A percentile compares a stretch with the other conserved stretches of the same genome.
phyloP scores from a whole-genome alignment of 2,329 filamentous ascomycete genomes.

The Fusarium redolens region DNA sequence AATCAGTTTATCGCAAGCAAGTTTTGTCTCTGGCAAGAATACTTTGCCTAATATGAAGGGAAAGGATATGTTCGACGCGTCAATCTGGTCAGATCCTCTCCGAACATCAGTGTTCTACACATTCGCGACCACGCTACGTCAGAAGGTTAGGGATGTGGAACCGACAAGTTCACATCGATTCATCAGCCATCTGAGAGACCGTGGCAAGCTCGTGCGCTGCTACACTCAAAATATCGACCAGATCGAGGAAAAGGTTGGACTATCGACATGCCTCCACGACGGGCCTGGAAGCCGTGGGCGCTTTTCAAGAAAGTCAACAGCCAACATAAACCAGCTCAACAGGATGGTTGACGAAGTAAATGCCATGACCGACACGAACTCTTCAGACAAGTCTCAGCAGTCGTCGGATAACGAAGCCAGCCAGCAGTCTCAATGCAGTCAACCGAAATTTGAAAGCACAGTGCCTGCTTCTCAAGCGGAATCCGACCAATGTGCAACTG shows the following conservation, averaged over 20 bases:
- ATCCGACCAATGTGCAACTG: conserved; percentile 33
- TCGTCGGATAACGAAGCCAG: conserved; percentile 36
- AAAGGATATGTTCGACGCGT: conserved; percentile 76
- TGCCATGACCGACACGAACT: conserved; percentile 31
- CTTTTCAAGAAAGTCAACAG: conserved; percentile 64
- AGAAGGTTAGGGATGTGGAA: conserved; percentile 71
- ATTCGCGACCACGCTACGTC: conserved; percentile 74
- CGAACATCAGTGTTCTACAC: conserved; percentile 78
- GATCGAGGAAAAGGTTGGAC: conserved; percentile 76
- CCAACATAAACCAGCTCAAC: conserved; percentile 48
- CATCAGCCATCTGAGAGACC: conserved; percentile 73
- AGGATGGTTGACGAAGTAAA: conserved; percentile 53
- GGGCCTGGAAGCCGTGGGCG: conserved; percentile 72
- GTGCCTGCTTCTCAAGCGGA: conserved; percentile 26
- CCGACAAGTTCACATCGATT: conserved; percentile 76
- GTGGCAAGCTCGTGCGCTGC: conserved; percentile 75
- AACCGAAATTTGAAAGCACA: conserved; percentile 26
- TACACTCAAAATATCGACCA: conserved; percentile 83
- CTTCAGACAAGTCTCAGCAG: conserved; percentile 36
- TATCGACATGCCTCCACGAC: conserved; percentile 70
- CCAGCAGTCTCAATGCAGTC: conserved; percentile 28
- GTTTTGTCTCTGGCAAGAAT: conserved; percentile 47
- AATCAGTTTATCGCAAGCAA: conserved; percentile 52
- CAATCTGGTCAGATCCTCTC: conserved; percentile 75
- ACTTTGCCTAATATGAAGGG: conserved; percentile 73